Percentiles rank a stretch among this genome's conserved stretches.
These are phyloP conservation scores for Staphylotrichum tortipilum DNA, from an alignment of 495 filamentous ascomycete species.

Conservation along the genomic window DNA sequence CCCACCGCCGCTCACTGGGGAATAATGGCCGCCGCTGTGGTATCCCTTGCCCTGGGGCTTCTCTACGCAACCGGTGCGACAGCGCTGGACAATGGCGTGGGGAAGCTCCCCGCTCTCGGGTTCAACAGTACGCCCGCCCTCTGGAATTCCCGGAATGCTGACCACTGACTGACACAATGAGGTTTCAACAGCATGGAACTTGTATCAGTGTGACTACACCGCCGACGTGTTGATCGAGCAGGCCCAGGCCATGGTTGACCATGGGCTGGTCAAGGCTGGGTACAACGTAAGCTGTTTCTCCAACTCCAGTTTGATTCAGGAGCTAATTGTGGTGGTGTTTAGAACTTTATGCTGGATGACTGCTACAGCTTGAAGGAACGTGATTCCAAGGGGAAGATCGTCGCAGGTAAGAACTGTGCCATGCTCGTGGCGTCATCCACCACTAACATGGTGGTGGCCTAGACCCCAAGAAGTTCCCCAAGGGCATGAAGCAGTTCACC, in stretches of 20 bases:
- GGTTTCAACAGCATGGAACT: background rate
- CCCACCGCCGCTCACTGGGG: background rate
- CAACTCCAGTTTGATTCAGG: background rate
- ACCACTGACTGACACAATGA: too few relatives aligned
- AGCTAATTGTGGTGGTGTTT: background rate
- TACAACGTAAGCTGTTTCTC: background rate
- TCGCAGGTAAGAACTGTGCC: slow-evolving; percentile 4
- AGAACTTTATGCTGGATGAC: slow-evolving; percentile 8
- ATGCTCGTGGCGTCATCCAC: too few relatives aligned
- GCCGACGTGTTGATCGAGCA: background rate
- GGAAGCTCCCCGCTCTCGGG: slow-evolving; percentile 4
- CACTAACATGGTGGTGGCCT: too few relatives aligned
- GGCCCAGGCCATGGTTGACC: slow-evolving; percentile 2
- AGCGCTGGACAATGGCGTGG: slow-evolving; percentile 4
- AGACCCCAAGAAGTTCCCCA: slow-evolving; percentile 20
- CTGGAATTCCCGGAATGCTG: too few relatives aligned
- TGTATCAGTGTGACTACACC: slow-evolving; percentile 8
- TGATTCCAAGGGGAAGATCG: background rate
- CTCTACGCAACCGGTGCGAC: background rate
- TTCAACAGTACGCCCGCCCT: slow-evolving; percentile 1
- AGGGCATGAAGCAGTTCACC: slow-evolving; percentile 22
- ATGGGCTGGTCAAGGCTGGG: slow-evolving; percentile 2
- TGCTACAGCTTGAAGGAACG: slow-evolving; percentile 5
- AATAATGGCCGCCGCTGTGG: background rate
- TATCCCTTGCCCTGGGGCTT: background rate